Conservation (phyloP, 164 flowering plant genomes). For the Annona cherimola region DNA sequence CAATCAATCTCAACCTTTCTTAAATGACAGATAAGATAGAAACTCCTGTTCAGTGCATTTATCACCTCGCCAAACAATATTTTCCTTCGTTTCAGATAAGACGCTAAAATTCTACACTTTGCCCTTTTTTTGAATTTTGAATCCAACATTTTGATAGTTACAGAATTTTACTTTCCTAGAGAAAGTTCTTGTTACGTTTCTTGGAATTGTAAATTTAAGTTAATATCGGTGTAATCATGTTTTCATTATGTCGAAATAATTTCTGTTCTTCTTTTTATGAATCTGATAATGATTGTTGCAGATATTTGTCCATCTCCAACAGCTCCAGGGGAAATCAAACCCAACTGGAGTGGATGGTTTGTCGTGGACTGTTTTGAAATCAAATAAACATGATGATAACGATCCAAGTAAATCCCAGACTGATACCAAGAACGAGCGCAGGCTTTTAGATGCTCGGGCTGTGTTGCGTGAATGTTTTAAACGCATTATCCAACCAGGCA, state of each 20-base stretch:
- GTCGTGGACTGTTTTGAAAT: slow-evolving; percentile 61
- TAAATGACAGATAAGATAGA: too few relatives aligned
- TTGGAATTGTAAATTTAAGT: background rate
- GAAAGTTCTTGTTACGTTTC: background rate
- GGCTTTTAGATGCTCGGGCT: slow-evolving; percentile 58
- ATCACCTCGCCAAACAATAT: background rate
- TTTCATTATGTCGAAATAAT: background rate
- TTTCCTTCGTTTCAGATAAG: background rate
- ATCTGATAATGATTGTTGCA: too few relatives aligned
- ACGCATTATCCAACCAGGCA: slow-evolving; percentile 45
- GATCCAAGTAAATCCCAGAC: slow-evolving; percentile 17
- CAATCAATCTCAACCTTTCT: too few relatives aligned
- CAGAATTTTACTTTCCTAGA: background rate
- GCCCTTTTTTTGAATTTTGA: background rate
- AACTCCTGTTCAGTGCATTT: too few relatives aligned
- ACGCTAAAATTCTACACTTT: background rate
- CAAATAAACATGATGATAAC: slow-evolving; percentile 17
- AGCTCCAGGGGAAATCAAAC: slow-evolving; percentile 46
- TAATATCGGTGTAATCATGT: background rate
- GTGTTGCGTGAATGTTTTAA: slow-evolving; percentile 89
- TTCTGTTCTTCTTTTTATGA: background rate
- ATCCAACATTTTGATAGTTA: background rate
- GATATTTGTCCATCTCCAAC: slow-evolving; percentile 48
- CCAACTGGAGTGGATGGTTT: slow-evolving; percentile 43
- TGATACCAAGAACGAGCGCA: slow-evolving; percentile 39